Percentiles rank a stretch among this genome's conserved stretches.
These are phyloP conservation scores for Rhodotorula sp. DNA, from an alignment of 1,284 basidiomycete genomes.

Conservation along the genomic window DNA sequence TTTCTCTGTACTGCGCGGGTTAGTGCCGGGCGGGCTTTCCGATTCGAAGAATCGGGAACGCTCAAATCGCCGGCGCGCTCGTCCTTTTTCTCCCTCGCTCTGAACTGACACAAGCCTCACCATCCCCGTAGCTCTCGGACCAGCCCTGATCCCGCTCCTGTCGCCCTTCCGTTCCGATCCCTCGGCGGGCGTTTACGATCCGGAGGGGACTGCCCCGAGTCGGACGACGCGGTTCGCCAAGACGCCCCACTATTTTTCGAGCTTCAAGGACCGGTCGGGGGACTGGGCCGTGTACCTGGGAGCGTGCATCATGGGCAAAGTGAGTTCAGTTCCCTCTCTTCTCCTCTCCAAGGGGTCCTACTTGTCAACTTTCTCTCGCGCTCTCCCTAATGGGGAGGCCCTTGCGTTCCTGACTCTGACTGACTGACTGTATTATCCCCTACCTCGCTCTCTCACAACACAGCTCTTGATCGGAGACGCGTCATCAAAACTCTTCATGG, in stretches of 20 bases:
- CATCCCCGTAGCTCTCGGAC: conserved; percentile 50
- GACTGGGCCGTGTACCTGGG: conserved; percentile 32
- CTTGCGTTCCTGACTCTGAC: not conserved
- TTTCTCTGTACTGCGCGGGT: too few relatives aligned
- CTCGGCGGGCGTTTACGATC: conserved; percentile 50
- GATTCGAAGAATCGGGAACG: too few relatives aligned
- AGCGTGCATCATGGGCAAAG: conserved; percentile 70
- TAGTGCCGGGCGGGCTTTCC: not conserved
- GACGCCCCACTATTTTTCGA: conserved; percentile 90
- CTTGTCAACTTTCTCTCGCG: not conserved
- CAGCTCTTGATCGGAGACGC: conserved; percentile 34
- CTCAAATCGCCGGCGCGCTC: too few relatives aligned
- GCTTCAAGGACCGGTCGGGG: conserved; percentile 79
- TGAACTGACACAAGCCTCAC: conserved; percentile 46
- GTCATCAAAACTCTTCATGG: conserved; percentile 36
- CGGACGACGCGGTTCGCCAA: conserved; percentile 60
- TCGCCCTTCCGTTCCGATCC: conserved; percentile 55
- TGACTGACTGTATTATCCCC: not conserved
- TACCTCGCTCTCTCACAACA: not conserved
- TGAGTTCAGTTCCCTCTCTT: conserved; percentile 47
- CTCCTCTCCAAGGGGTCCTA: not conserved
- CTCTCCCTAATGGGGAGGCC: too few relatives aligned
- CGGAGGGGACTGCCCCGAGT: conserved; percentile 61
- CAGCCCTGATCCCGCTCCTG: conserved; percentile 72
- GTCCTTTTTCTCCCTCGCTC: too few relatives aligned